phyloP scores from a whole-genome alignment of 805 yeast genomes.

The Saccharomycopsis lassenensis region DNA sequence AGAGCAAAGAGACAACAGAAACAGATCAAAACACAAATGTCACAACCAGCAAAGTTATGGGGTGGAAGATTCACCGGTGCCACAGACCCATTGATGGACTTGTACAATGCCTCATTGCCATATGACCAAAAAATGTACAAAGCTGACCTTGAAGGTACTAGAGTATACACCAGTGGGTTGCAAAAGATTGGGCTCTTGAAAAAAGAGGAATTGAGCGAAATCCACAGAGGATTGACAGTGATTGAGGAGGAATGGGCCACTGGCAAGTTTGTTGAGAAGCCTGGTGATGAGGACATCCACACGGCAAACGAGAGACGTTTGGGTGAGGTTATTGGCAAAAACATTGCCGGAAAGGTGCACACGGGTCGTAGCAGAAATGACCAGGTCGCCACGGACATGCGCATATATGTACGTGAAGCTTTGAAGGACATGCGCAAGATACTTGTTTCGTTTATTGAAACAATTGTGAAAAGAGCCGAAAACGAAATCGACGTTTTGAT shows the following conservation, averaged over 20 bases:
- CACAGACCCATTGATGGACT: constrained; percentile 94
- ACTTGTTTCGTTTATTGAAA: constrained; percentile 51
- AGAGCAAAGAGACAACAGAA: too few relatives aligned
- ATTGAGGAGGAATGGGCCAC: constrained; percentile 77
- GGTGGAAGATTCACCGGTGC: constrained; percentile 98
- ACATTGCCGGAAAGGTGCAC: constrained; percentile 94
- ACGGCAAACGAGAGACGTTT: constrained; percentile 97
- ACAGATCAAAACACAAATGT: too few relatives aligned
- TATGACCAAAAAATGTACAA: constrained; percentile 91
- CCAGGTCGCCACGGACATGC: constrained; percentile 98
- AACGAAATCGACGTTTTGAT: constrained; percentile 81
- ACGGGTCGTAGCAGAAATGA: constrained; percentile 99
- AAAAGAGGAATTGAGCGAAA: constrained; percentile 60
- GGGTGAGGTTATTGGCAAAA: constrained; percentile 90
- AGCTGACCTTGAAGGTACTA: constrained; percentile 90
- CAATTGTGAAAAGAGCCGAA: constrained; percentile 65
- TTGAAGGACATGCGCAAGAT: constrained; percentile 48
- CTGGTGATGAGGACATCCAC: constrained; percentile 96
- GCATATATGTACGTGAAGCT: constrained; percentile 80
- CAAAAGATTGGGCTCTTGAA: constrained; percentile 68
- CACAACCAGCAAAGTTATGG: constrained; percentile 90
- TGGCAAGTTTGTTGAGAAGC: constrained; percentile 56
- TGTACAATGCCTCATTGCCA: constrained; percentile 93
- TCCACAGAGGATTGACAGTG: constrained; percentile 69
- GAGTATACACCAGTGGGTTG: constrained; percentile 83